These are phyloP conservation scores for Lepiota brunneoincarnata DNA, from an alignment of 768 basidiomycete species.

Conservation along the genomic window DNA sequence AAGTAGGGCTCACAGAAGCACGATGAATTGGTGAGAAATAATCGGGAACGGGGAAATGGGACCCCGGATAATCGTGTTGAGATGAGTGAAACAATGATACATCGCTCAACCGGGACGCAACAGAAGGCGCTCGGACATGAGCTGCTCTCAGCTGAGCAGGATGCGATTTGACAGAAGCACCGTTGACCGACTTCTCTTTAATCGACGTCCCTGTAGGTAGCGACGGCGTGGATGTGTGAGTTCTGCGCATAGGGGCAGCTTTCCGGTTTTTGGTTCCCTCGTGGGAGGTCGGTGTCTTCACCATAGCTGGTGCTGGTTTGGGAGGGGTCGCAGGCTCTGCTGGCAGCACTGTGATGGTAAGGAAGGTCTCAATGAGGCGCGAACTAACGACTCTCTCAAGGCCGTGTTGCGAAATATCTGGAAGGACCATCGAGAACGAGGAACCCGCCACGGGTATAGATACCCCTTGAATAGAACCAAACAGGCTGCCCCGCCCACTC, in stretches of 20 bases:
- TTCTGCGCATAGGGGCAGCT: not conserved
- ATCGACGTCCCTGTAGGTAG: not conserved
- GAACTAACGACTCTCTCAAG: constrained; percentile 72
- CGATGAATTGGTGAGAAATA: constrained; percentile 78
- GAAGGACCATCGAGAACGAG: constrained; percentile 29
- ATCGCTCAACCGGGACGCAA: not conserved
- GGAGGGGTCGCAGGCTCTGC: constrained; percentile 9
- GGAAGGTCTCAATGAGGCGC: constrained; percentile 75
- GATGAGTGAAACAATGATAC: not conserved
- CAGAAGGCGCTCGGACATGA: not conserved
- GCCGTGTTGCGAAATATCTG: constrained; percentile 63
- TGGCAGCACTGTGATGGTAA: constrained; percentile 46
- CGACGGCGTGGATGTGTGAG: constrained; percentile 1
- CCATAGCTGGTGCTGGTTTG: constrained; percentile 2
- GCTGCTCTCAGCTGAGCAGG: not conserved
- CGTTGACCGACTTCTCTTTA: not conserved
- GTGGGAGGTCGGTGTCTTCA: not conserved
- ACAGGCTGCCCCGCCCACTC: constrained; percentile 17
- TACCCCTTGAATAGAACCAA: not conserved
- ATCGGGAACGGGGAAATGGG: constrained; percentile 34
- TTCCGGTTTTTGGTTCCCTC: not conserved
- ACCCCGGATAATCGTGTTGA: not conserved
- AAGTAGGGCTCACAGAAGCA: constrained; percentile 83
- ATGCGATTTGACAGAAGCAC: not conserved
- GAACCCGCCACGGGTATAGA: constrained; percentile 17